These are phyloP conservation scores for Benincasa hispida DNA, from an alignment of 306 rosid species.

Conservation along the genomic window DNA sequence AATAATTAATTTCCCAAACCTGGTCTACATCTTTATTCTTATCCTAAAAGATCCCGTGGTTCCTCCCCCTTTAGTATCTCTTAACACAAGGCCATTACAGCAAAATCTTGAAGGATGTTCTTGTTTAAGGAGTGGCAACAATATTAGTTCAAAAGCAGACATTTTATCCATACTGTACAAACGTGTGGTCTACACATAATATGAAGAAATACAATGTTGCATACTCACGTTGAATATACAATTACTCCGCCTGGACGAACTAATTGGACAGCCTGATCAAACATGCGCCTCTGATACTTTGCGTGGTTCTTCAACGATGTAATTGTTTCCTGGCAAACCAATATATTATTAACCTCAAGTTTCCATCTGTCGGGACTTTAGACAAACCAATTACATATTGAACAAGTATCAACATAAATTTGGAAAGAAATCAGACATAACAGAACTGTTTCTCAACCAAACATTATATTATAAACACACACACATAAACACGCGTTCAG, in stretches of 20 bases:
- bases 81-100: background rate
- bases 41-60: background rate
- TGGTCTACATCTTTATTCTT: background rate
- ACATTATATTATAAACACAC: background rate
- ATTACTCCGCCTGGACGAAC: slow-evolving; percentile 75
- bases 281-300: slow-evolving; percentile 76
- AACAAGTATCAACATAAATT: background rate
- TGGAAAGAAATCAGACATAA: background rate
- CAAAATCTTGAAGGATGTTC: background rate
- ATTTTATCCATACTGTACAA: background rate
- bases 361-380: background rate
- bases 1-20: background rate
- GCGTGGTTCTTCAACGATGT: slow-evolving; percentile 64
- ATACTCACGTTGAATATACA: slow-evolving; percentile 87
- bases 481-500: background rate
- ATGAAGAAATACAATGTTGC: background rate
- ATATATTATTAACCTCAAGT: slow-evolving; percentile 1
- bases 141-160: background rate
- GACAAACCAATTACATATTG: background rate
- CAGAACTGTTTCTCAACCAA: background rate
- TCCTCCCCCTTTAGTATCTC: background rate
- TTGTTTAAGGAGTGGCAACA: background rate
- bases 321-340: slow-evolving; percentile 55
- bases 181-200: background rate
- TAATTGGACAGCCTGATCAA: slow-evolving; percentile 89